Percentiles rank a stretch among this genome's conserved stretches.
Evolutionary conservation across 139 green algal genomes (phyloP).

Genomic region (Chlamydomonas sphaeroides): DNA sequence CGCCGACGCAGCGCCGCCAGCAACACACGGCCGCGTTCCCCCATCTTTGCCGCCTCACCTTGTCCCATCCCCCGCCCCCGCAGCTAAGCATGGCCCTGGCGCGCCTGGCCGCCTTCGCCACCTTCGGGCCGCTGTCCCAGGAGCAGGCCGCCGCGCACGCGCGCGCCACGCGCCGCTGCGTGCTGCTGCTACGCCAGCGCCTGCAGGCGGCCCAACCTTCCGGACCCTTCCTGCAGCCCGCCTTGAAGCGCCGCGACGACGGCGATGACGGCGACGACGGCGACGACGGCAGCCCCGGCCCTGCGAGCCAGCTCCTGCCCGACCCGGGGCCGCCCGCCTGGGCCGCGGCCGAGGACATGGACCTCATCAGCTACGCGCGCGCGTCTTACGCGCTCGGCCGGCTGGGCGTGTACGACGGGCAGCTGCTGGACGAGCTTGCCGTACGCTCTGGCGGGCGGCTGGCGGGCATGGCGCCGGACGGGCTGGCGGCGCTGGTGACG

Average conservation of each 20-base stretch:
- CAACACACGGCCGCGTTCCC: too few relatives aligned
- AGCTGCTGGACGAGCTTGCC: neutral
- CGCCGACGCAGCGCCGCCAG: too few relatives aligned
- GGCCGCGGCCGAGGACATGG: too few relatives aligned
- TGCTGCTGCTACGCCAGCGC: neutral
- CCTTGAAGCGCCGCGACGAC: too few relatives aligned
- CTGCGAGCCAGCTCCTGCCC: too few relatives aligned
- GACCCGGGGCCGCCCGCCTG: too few relatives aligned
- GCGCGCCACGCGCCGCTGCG: neutral
- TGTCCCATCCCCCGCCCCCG: too few relatives aligned
- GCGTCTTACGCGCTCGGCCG: slow-evolving; percentile 8
- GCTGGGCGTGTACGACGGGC: slow-evolving; percentile 13
- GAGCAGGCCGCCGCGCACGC: slow-evolving; percentile 1
- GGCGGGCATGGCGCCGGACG: neutral
- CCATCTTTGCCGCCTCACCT: too few relatives aligned
- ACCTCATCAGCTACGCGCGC: slow-evolving; percentile 4
- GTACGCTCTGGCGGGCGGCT: neutral
- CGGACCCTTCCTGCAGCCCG: too few relatives aligned
- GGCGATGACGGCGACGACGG: too few relatives aligned
- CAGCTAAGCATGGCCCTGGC: slow-evolving; percentile 5
- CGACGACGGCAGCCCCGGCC: too few relatives aligned
- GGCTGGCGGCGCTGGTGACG: slow-evolving; percentile 5
- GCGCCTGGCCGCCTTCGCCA: slow-evolving; percentile 1
- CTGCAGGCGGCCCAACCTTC: neutral
- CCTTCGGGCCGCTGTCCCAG: neutral